phyloP scores from a whole-genome alignment of 1,284 basidiomycete species.

The Malassezia arunalokei region DNA sequence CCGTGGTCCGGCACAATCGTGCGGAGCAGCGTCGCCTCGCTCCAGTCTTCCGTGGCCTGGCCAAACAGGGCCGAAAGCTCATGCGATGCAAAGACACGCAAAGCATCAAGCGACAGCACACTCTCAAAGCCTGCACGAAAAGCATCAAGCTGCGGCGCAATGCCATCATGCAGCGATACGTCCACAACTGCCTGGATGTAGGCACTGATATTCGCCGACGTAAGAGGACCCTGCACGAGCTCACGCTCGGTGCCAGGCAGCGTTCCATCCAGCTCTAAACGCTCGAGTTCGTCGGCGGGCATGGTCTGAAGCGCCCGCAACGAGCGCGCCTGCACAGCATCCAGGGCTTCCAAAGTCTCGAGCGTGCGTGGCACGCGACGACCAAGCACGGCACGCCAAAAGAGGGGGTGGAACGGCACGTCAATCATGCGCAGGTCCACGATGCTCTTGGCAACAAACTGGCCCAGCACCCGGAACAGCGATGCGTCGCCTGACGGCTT shows the following conservation, averaged over 20 bases:
- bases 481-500: slow-evolving; percentile 46
- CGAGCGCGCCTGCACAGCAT: slow-evolving; percentile 70
- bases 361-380: slow-evolving; percentile 71
- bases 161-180: slow-evolving; percentile 26
- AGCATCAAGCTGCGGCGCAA: slow-evolving; percentile 21
- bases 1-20: slow-evolving; percentile 94
- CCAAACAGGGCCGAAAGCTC: slow-evolving; percentile 89
- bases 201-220: slow-evolving; percentile 70
- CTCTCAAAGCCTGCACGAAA: slow-evolving; percentile 51
- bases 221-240: slow-evolving; percentile 60
- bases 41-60: slow-evolving; percentile 64
- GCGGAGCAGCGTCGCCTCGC: slow-evolving; percentile 63
- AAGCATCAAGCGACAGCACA: slow-evolving; percentile 80
- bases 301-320: slow-evolving; percentile 62
- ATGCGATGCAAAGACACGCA: slow-evolving; percentile 82
- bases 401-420: slow-evolving; percentile 79
- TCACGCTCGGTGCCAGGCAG: slow-evolving; percentile 80
- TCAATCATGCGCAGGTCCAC: slow-evolving; percentile 96
- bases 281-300: slow-evolving; percentile 57
- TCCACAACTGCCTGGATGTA: slow-evolving; percentile 54
- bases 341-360: slow-evolving; percentile 61
- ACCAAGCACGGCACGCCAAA: slow-evolving; percentile 74
- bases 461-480: slow-evolving; percentile 77
- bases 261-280: slow-evolving; percentile 86
- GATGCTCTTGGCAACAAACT: slow-evolving; percentile 95